Evolutionary conservation across 208 protist species (phyloP), one percentile per base, ranked within the genome.

Genomic region (Trypanosoma vivax): DNA sequence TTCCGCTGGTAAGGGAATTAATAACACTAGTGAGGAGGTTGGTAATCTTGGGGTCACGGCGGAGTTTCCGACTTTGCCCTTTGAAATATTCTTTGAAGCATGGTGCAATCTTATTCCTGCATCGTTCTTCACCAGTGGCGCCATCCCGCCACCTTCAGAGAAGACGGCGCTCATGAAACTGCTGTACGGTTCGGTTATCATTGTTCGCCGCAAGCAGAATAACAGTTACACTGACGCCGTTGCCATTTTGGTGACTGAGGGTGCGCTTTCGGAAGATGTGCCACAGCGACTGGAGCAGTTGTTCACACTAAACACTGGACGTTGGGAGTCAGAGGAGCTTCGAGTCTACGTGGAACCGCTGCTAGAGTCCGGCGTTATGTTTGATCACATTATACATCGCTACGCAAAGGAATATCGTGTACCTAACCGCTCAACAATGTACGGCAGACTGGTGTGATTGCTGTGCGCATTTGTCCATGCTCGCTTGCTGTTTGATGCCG

Each of bases 381-480:
- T 92, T 60, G 59, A 68, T 23, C 68, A 80, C 49, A 51, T 76
- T 42, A 73, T 88, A 16, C 23, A 64, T 16, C 73, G 80, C 7
- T 65, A 79, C 47, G 73, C 70, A 2, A 70, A 71, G 3, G 84
- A 88, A 56, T 84, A 79, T 47, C 64, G 78, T 4, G 56, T 74
- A 30, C 84, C 84, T 24, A 75, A 78, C 5, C 46, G 83, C 39
- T 70, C 76, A 0, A 56, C 83, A 14, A 73, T 50, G 43, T 92
- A 88, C 47, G 57, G 72, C 0, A 61, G 47, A 24, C 74, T 91
- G 13, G 45, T 37, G 3, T 73, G 29, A 50, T 38, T 30, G 9
- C 16, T 14, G 29, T n/a, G n/a, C n/a, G n/a, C n/a, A n/a, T n/a
- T n/a, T n/a, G n/a, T n/a, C n/a, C n/a, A n/a, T n/a, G 21, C 23